Conservation (phyloP, 106 monocot species). For the Apostasia ramifera region DNA sequence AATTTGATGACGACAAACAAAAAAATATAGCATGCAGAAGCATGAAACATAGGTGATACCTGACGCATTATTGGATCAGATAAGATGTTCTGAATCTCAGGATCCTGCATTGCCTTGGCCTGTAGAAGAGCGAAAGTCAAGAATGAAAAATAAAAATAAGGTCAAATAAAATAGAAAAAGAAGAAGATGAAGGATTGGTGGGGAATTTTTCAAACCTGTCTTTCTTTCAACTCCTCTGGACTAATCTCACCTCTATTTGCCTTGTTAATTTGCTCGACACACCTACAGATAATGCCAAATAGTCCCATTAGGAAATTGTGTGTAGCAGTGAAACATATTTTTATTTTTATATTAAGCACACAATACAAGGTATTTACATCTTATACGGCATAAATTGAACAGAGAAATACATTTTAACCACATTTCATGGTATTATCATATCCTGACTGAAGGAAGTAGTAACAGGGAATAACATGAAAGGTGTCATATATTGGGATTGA, state of each 20-base stretch:
- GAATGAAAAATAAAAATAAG: not conserved
- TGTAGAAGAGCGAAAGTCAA: slow-evolving; percentile 4
- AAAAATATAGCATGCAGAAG: no score
- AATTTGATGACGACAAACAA: no score
- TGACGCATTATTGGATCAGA: slow-evolving; percentile 87
- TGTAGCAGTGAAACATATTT: no score
- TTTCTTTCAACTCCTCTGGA: slow-evolving; percentile 86
- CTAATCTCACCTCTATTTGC: slow-evolving; percentile 85
- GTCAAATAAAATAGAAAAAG: not conserved
- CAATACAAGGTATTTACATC: no score
- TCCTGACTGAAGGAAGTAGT: no score
- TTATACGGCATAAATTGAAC: no score
- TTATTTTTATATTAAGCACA: no score
- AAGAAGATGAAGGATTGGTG: not conserved
- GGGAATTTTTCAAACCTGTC: slow-evolving; percentile 48
- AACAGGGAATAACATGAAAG: no score
- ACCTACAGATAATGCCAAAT: slow-evolving; percentile 32
- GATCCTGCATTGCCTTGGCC: slow-evolving; percentile 90
- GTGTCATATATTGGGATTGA: no score
- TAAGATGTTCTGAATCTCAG: slow-evolving; percentile 79
- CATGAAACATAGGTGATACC: slow-evolving; percentile 21
- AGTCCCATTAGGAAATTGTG: no score
- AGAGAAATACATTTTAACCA: not conserved
- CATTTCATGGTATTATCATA: not conserved
- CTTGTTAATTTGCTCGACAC: slow-evolving; percentile 92